Evolutionary conservation across 257 asterid genomes (phyloP), one percentile per base, ranked within the genome.

Genomic region (Solanum lycopersicoides): DNA sequence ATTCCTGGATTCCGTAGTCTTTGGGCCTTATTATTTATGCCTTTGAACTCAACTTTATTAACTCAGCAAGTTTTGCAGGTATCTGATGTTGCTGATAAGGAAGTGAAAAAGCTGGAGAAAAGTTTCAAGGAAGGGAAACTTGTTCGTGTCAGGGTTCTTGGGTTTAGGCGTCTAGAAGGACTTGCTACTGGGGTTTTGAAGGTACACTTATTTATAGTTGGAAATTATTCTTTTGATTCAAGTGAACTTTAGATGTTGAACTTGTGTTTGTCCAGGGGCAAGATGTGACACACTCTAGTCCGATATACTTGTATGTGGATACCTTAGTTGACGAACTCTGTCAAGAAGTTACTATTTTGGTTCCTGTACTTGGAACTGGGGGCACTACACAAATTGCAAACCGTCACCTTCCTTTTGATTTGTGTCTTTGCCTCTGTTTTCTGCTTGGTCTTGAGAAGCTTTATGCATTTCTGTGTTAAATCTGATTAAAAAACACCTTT

Each of bases 151-250:
- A 94, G 99, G 90, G 91, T 96, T 84, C 97, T 91, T 87, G 99
- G 98, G 71, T 95, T 93, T 90, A 95, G 98, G 92, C 95, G 90
- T 89, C 90, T 96, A 93, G 99, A 97, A 91, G 99, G 99, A 69
- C 95, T 97, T 89, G 99, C 99, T 65, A 94, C 94, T 88, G 98
- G 96, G 63, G 88, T 87, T 91, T 89, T 95, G 88, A 97, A 95
- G 99, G 99, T 97, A 65, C 73, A 76, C 37, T 35, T 79, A 56
- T 80, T 84, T 86, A 65, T 82, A 69, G 20, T 60, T 86, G 84
- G 82, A 30, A 20, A 53, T 47, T 73, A 35, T 86, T 41, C 69
- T 79, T 79, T 82, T 50, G 44, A 39, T 30, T 11, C 28, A 30
- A 82, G 69, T 82, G 69, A 50, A 82, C 6, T 50, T 82, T 82